phyloP scores from a whole-genome alignment of 2,329 filamentous ascomycete genomes.

The Ceratocystis lukuohia region DNA sequence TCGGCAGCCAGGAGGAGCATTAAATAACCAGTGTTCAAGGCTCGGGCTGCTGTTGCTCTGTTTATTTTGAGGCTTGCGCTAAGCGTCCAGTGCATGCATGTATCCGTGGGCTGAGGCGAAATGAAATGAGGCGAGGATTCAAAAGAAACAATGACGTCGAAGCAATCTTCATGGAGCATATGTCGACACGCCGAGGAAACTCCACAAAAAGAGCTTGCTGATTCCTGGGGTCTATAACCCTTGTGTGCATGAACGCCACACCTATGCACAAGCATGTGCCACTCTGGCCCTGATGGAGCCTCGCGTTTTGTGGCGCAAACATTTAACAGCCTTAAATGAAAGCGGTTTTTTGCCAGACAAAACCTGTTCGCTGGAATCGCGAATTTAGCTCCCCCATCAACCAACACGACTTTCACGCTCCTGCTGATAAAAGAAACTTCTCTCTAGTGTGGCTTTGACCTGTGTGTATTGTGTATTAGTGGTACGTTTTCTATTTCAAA shows the following conservation, averaged over 20 bases:
- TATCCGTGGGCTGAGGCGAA: not conserved
- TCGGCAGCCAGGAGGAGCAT: not conserved
- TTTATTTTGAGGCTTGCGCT: too few relatives aligned
- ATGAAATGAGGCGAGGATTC: not conserved
- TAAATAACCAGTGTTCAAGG: not conserved
- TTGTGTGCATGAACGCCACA: not conserved
- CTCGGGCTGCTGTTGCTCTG: not conserved
- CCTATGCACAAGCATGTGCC: not conserved
- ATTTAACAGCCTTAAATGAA: not conserved
- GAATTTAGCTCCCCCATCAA: too few relatives aligned
- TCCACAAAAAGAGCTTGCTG: too few relatives aligned
- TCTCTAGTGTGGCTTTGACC: not conserved
- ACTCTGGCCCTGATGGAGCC: not conserved
- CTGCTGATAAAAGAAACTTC: too few relatives aligned
- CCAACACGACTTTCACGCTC: too few relatives aligned
- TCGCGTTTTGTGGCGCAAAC: not conserved
- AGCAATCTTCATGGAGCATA: not conserved
- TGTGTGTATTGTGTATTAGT: not conserved
- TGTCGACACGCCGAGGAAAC: not conserved
- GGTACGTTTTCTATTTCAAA: not conserved
- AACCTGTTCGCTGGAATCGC: not conserved
- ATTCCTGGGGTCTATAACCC: not conserved
- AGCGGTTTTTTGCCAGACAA: not conserved
- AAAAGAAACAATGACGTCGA: not conserved
- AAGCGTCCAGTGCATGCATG: not conserved